phyloP scores from a whole-genome alignment of 2,329 filamentous ascomycete species.

The Dothistroma pini region DNA sequence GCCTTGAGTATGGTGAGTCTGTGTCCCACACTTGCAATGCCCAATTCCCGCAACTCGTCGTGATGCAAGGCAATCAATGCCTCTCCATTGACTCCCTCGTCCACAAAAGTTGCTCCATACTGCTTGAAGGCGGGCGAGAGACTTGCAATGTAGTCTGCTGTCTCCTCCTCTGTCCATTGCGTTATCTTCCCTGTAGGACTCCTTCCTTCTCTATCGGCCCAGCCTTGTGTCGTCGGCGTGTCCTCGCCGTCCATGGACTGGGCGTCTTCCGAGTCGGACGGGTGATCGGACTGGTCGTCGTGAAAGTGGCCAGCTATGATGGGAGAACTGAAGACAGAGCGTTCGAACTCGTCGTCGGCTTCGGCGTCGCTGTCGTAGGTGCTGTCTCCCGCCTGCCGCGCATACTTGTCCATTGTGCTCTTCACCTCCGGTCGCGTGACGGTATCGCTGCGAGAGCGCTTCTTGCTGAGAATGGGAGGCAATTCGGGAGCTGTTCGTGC shows the following conservation, averaged over 20 bases:
- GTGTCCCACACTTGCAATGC: conserved; percentile 87
- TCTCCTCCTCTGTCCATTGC: conserved; percentile 81
- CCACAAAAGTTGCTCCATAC: conserved; percentile 48
- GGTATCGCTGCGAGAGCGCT: conserved; percentile 18
- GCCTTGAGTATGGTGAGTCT: conserved; percentile 91
- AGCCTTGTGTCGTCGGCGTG: conserved; percentile 64
- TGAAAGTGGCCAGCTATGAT: conserved; percentile 59
- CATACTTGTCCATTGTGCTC: conserved; percentile 34
- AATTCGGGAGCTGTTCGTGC: conserved; percentile 14
- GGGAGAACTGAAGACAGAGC: conserved; percentile 63
- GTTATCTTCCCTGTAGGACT: conserved; percentile 72
- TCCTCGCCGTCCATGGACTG: conserved; percentile 53
- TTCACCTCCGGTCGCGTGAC: conserved; percentile 11
- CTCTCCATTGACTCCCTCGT: conserved; percentile 92
- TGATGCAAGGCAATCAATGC: conserved; percentile 84
- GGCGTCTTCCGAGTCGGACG: conserved; percentile 48
- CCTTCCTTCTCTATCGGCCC: conserved; percentile 33
- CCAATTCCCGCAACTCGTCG: conserved; percentile 93
- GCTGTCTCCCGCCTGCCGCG: conserved; percentile 30
- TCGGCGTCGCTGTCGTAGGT: conserved; percentile 73
- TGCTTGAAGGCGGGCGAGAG: conserved; percentile 32
- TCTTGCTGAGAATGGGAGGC: conserved; percentile 13
- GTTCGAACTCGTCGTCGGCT: conserved; percentile 79
- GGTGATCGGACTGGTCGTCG: conserved; percentile 61
- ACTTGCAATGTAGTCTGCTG: conserved; percentile 74